Base-by-base conservation (phyloP, 2,329 filamentous ascomycete genomes). In the Pseudocercospora eumusae region DNA sequence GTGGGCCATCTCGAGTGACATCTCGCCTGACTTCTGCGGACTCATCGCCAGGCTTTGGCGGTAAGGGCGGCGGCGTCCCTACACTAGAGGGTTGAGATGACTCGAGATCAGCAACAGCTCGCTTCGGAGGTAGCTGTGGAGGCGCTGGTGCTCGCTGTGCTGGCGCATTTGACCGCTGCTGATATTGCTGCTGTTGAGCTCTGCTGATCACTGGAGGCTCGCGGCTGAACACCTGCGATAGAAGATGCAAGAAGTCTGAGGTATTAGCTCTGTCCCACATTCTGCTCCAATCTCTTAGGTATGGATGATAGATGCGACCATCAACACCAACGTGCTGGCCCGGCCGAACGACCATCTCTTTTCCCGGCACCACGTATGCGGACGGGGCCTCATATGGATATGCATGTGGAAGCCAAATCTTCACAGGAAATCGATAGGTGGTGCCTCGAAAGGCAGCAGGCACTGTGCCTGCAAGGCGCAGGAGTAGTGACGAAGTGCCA, bases 251-350 rank as follows among this genome's bases (percentile, higher is more conserved):
- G 61, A 98, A 91, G 73, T 96, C 92, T 45, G 89, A 79, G 2
- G 97, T 80, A 31, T 87, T 93, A 0, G 93, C 92, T 84, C 71
- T 55, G 85, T 96, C 91, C 90, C 91, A 95, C 70, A 90, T 93
- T 68, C 91, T 87, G 31, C 84, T 81, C 95, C 95, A 99, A 65
- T 92, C 88, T 31, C 92, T 91, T 52, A 99, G 81, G 75, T 98
- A 99, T 40, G 95, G 95, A 75, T 99, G 95, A 75, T 98, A 99
- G 66, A 98, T 86, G 74, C 91, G 88, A 25, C 95, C 95, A 72
- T 98, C 93, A 4, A 91, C 88, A 72, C 95, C 92, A 63, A 99
- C 92, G 80, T 99, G 92, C 74, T 99, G 95, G 0, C 95, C 95
- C 0, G 93, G 92, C 20, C 93, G 85, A 45, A 99, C 88, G 67